Conservation (phyloP, 73 alveolate genomes). For the Paramecium bursaria region DNA sequence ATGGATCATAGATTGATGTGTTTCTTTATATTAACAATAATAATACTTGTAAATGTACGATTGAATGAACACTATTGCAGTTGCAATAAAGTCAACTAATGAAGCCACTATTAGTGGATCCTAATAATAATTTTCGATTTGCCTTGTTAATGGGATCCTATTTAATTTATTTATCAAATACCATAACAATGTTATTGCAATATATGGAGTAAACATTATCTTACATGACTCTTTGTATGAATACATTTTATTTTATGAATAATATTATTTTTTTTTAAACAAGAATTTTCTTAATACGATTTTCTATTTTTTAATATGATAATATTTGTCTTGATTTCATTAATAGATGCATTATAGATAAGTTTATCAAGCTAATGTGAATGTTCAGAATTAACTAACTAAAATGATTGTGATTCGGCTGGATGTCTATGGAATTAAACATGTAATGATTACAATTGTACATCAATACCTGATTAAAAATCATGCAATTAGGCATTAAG, state of each 20-base stretch:
- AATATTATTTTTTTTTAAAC: conserved; percentile 38
- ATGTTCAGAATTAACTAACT: too few species aligned
- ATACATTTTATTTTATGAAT: conserved; percentile 14
- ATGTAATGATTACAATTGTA: too few species aligned
- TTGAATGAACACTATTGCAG: conserved; percentile 36
- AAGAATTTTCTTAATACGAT: too few species aligned
- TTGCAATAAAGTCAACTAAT: conserved; percentile 50
- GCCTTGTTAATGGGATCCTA: conserved; percentile 44
- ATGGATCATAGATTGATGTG: conserved; percentile 65
- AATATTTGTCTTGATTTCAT: too few species aligned
- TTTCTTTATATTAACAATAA: background rate
- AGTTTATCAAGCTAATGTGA: too few species aligned
- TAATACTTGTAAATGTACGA: conserved; percentile 27
- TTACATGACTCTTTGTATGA: conserved; percentile 10
- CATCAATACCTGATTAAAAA: too few species aligned
- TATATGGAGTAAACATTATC: conserved; percentile 23
- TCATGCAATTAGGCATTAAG: too few species aligned
- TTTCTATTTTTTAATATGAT: too few species aligned
- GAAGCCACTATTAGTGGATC: conserved; percentile 19
- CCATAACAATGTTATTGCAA: background rate
- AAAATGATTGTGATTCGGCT: too few species aligned
- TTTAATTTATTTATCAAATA: too few species aligned
- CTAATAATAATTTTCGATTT: background rate
- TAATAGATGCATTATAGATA: too few species aligned
- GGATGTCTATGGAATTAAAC: too few species aligned